phyloP scores from a whole-genome alignment of 106 monocot genomes.

The Dendrobium huoshanense region DNA sequence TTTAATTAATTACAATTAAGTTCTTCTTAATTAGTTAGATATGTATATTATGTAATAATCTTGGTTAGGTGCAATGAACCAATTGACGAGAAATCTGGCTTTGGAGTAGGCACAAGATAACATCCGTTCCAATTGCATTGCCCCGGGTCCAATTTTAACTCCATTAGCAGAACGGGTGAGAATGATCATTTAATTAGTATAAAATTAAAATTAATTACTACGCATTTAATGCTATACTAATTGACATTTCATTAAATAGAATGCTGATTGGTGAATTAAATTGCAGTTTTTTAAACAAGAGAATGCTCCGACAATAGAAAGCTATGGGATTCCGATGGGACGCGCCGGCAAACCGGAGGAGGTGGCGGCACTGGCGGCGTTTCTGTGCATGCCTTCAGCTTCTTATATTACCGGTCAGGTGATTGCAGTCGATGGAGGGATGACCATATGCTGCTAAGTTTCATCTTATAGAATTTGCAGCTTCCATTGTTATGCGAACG shows the following conservation, averaged over 20 bases:
- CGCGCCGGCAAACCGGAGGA: constrained; percentile 15
- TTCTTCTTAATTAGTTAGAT: too few species aligned
- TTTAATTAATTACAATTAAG: not conserved
- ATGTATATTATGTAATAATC: too few species aligned
- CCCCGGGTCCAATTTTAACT: constrained; percentile 23
- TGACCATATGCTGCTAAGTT: not conserved
- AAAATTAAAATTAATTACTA: too few species aligned
- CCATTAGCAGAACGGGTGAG: not conserved
- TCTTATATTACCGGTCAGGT: constrained; percentile 29
- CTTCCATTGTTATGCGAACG: too few species aligned
- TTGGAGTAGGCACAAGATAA: constrained; percentile 34
- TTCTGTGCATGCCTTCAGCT: constrained; percentile 19
- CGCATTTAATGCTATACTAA: too few species aligned
- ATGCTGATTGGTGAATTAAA: too few species aligned
- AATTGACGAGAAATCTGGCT: constrained; percentile 29
- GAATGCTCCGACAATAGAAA: not conserved
- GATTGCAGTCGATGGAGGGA: constrained; percentile 17
- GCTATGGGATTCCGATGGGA: constrained; percentile 6
- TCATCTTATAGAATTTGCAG: too few species aligned
- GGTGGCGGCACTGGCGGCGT: constrained; percentile 13
- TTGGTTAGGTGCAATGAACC: constrained; percentile 33
- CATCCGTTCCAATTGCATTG: constrained; percentile 31
- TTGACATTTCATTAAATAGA: too few species aligned
- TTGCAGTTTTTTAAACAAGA: not conserved
- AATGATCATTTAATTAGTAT: not conserved